Base-by-base conservation (phyloP, 192 early-diverging fungal species). In the Obelidium mucronatum region DNA sequence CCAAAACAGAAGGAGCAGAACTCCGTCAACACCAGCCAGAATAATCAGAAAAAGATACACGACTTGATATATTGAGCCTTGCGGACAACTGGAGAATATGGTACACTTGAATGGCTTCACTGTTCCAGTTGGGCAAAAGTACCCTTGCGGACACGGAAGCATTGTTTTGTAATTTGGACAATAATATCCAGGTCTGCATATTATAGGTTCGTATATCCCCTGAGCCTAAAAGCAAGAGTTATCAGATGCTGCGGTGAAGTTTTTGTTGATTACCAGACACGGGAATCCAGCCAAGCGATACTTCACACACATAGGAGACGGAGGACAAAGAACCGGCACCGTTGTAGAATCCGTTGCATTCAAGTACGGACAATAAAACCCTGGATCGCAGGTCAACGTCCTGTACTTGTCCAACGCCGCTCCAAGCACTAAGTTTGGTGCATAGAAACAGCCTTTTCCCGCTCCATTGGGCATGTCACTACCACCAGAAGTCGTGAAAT, bases 111-210 rank as follows among this genome's bases (percentile, higher is more conserved):
- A 5, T 0, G 83, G 83, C 17, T 2, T 35, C 6, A 77, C 82
- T 2, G 86, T 83, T 55, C 87, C 89, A 2, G 79, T 72, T 5
- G 83, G 85, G 53, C 88, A 92, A 77, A 80, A 92, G 56, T 78
- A 67, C 26, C 82, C 87, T 28, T 74, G 63, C 0, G 90, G 88
- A 67, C 91, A 92, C n/a, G 77, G 3, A 11, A 77, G 65, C 40
- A 89, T 75, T 1, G 78, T 73, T 15, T 67, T 80, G 3, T 84
- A 80, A 28, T 85, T 74, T 2, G 84, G 84, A 73, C 91, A 91
- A 42, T 86, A 87, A 65, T 83, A 89, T 11, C 90, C 88, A 0
- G 76, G 52, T 52, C 85, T 88, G 73, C 91, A 92, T 68, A 90
- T 89, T 60, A 83, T 65, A 6, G 91, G 90, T 65, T 91, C 77